Evolutionary conservation across 768 basidiomycete species (phyloP).

Genomic region (Lactarius pseudohatsudake): DNA sequence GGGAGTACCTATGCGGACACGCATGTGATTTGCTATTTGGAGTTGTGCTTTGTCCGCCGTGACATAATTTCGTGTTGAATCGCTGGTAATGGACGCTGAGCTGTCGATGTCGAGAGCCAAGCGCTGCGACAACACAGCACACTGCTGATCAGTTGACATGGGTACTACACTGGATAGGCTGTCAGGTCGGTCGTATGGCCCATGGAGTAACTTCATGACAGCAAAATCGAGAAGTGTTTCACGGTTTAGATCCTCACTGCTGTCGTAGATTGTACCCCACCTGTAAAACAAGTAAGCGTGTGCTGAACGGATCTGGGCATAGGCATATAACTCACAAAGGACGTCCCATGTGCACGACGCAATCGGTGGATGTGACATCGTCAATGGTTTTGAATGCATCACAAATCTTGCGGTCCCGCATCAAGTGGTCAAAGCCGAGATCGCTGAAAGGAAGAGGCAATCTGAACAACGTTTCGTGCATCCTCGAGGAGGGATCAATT

Average conservation of each 20-base stretch:
- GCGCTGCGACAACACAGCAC: neutral
- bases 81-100: neutral
- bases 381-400: neutral
- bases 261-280: neutral
- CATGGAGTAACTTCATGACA: neutral
- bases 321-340: neutral
- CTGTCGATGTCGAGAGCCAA: neutral
- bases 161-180: neutral
- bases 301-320: neutral
- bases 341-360: neutral
- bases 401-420: neutral
- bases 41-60: neutral
- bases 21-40: neutral
- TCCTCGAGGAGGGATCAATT: no score
- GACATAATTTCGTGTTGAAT: neutral
- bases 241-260: neutral
- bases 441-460: no score
- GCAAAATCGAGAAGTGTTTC: neutral
- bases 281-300: neutral
- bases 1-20: neutral
- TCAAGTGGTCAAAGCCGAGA: constrained; percentile 5
- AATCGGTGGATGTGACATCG: neutral
- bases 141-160: neutral
- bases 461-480: no score
- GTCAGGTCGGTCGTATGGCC: neutral